Evolutionary conservation across 2,329 filamentous ascomycete species (phyloP).

Genomic region (Capronia coronata): DNA sequence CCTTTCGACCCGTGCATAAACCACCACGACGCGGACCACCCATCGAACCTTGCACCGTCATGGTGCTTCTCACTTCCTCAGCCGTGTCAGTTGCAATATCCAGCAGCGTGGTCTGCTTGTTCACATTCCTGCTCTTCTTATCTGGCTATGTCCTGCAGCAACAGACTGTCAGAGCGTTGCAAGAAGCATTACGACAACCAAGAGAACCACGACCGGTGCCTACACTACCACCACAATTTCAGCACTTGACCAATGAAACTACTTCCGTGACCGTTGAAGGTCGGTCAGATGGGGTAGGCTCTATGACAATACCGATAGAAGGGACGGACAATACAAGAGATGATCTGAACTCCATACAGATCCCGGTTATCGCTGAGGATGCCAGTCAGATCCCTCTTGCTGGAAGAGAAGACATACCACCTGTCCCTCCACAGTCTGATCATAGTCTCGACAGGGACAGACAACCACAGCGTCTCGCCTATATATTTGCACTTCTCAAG

Average conservation of each 20-base stretch:
- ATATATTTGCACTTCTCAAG: slow-evolving; percentile 40
- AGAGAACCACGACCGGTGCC: slow-evolving; percentile 33
- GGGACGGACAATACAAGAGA: not conserved
- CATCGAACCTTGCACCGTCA: slow-evolving; percentile 22
- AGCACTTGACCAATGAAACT: slow-evolving; percentile 18
- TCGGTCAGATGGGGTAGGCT: slow-evolving; percentile 4
- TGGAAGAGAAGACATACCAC: not conserved
- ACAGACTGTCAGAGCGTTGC: slow-evolving; percentile 70
- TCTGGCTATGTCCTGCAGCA: slow-evolving; percentile 85
- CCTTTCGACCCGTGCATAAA: not conserved
- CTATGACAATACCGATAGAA: not conserved
- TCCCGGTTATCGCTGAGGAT: slow-evolving; percentile 1
- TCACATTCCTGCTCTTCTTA: slow-evolving; percentile 75
- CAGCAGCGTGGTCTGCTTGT: slow-evolving; percentile 57
- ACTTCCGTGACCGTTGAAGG: slow-evolving; percentile 6
- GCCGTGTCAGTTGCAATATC: slow-evolving; percentile 41
- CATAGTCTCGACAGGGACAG: not conserved
- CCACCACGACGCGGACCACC: no score
- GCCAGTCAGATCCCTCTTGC: not conserved
- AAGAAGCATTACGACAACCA: slow-evolving; percentile 60
- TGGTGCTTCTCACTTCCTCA: slow-evolving; percentile 43
- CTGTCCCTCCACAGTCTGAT: not conserved
- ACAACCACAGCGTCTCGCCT: slow-evolving; percentile 25
- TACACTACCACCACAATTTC: slow-evolving; percentile 25
- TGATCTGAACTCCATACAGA: slow-evolving; percentile 4